Evolutionary conservation across 202 grass and related monocot species (phyloP).

Genomic region (Schoenoplectus triqueter): DNA sequence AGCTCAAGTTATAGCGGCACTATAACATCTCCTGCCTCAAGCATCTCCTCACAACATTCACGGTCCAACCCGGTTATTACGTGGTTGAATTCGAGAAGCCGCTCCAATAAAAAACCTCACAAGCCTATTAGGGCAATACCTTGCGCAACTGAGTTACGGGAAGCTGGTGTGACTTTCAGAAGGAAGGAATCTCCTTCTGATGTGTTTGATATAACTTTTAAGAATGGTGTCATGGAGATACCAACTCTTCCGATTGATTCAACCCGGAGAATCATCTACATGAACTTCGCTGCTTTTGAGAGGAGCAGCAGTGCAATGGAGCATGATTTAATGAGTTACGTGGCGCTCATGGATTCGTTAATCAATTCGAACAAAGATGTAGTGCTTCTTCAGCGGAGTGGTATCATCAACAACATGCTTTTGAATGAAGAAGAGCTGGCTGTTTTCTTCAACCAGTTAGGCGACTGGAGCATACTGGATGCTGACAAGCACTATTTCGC

Average conservation of each 20-base stretch:
- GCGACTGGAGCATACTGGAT: slow-evolving; percentile 47
- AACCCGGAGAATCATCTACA: slow-evolving; percentile 41
- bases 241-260: slow-evolving; percentile 56
- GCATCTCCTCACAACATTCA: background rate
- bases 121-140: slow-evolving; percentile 34
- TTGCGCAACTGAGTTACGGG: slow-evolving; percentile 51
- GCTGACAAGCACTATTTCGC: slow-evolving; percentile 47
- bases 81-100: slow-evolving; percentile 30
- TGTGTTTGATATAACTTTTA: slow-evolving; percentile 55
- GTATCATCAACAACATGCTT: slow-evolving; percentile 42
- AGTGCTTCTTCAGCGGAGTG: slow-evolving; percentile 44
- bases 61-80: background rate
- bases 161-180: slow-evolving; percentile 48
- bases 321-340: slow-evolving; percentile 60
- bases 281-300: slow-evolving; percentile 55
- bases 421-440: slow-evolving; percentile 48
- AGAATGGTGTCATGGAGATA: slow-evolving; percentile 53
- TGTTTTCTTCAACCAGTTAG: slow-evolving; percentile 53
- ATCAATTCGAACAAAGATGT: slow-evolving; percentile 47
- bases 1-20: background rate
- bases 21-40: background rate
- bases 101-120: slow-evolving; percentile 7
- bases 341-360: slow-evolving; percentile 56
- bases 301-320: slow-evolving; percentile 55
- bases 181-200: slow-evolving; percentile 47